Evolutionary conservation across 257 asterid genomes (phyloP).

Genomic region (Verbascum thapsus): DNA sequence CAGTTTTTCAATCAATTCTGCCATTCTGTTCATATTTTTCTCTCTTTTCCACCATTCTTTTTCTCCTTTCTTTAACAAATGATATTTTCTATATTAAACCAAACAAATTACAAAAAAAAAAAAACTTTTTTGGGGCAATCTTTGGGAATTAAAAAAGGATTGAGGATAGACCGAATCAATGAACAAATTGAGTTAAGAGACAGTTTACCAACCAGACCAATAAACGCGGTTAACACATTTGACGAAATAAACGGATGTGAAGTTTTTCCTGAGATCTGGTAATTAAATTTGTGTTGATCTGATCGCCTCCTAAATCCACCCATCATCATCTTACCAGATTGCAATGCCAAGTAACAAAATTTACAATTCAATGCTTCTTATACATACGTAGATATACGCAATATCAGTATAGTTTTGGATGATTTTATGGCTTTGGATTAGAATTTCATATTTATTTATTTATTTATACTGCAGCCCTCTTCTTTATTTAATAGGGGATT

Average conservation of each 20-base stretch:
- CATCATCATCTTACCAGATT: not conserved
- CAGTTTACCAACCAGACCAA: slow-evolving; percentile 36
- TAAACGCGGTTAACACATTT: slow-evolving; percentile 28
- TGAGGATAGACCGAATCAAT: slow-evolving; percentile 11
- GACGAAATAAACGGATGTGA: slow-evolving; percentile 19
- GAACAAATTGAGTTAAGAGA: not conserved
- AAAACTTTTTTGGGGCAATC: no score
- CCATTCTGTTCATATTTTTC: no score
- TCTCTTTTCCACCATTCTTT: no score
- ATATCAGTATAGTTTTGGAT: no score
- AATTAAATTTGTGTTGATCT: slow-evolving; percentile 14
- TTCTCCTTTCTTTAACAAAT: no score
- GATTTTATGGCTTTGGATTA: not conserved
- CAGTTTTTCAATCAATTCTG: no score
- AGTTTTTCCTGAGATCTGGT: slow-evolving; percentile 9
- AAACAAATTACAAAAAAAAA: no score
- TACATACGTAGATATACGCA: no score
- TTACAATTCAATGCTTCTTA: no score
- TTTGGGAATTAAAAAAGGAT: no score
- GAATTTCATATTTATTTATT: no score
- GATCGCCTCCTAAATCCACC: slow-evolving; percentile 19
- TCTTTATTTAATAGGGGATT: not conserved
- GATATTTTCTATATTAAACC: no score
- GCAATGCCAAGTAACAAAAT: slow-evolving; percentile 27
- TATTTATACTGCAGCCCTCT: not conserved